Base-by-base conservation (phyloP, 1,284 basidiomycete genomes). In the Boletellus deceptivus region DNA sequence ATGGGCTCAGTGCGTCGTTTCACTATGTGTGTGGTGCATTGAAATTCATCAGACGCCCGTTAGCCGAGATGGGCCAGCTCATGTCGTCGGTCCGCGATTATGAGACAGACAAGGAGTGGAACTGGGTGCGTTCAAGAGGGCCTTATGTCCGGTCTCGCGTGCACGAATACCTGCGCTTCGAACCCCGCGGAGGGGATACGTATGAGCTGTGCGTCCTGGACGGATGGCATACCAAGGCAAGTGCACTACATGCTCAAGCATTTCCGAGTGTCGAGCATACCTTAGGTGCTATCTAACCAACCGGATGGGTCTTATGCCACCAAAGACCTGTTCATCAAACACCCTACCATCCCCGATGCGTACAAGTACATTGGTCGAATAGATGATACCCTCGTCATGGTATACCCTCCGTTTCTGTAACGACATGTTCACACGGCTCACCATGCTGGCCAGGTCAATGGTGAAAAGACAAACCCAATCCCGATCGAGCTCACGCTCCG, bases 381-480 rank as follows among this genome's bases (percentile, higher is more conserved):
- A 38, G 83, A 86, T 57, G 83, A 85, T 55, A 82, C 80, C 0
- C 70, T 81, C 22, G 22, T 22, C 22, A 22, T 22, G 22, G 22
- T 22, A 22, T 22, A 5, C 4, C 4, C 39, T 22, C 22, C 22
- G 22, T 22, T 22, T 22, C 22, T 5, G 22, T 22, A 3, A 22
- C 5, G 4, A 22, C 22, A 22, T 22, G 22, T 5, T 22, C 22
- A 22, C 22, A 22, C 22, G 22, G 22, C 22, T 5, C 22, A 22
- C 22, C 22, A 2, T 17, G 17, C 41, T 43, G 34, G 14, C 50
- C 11, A 64, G 62, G 65, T 70, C 1, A 67, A 76, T 13, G 79
- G 80, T 7, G 79, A 83, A 65, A 83, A 83, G 70, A 80, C 79
- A 6, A 80, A 81, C 55, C 79, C 81, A 1, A 68, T 74, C 9